Evolutionary conservation across 148 eudicot species (phyloP).

Genomic region (Amaranthus cruentus): DNA sequence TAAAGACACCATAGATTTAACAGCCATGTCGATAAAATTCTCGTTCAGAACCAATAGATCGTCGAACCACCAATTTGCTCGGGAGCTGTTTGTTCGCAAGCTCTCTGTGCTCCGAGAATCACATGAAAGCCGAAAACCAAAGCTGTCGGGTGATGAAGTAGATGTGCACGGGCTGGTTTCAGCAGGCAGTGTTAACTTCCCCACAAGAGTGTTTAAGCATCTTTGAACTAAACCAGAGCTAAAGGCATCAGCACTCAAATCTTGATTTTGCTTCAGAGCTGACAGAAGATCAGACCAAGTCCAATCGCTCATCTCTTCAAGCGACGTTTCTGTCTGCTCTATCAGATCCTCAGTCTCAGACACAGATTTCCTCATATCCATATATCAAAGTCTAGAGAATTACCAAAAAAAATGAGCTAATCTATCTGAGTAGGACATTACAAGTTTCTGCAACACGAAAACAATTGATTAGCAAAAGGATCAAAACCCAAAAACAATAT

Average conservation of each 20-base stretch:
- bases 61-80: conserved; percentile 72
- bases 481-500: too few relatives aligned
- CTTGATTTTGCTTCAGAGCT: conserved; percentile 50
- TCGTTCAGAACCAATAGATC: conserved; percentile 43
- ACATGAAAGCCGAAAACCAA: conserved; percentile 50
- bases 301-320: conserved; percentile 51
- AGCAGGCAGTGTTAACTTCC: conserved; percentile 38
- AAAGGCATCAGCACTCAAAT: conserved; percentile 18
- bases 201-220: conserved; percentile 48
- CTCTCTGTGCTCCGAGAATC: conserved; percentile 74
- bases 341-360: conserved; percentile 36
- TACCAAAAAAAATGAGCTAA: conserved; percentile 43
- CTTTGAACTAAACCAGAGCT: conserved; percentile 36
- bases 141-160: conserved; percentile 61
- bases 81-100: conserved; percentile 39
- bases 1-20: too few relatives aligned
- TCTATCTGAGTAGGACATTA: conserved; percentile 51
- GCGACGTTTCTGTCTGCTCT: conserved; percentile 44
- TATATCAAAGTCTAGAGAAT: conserved; percentile 33
- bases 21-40: too few relatives aligned
- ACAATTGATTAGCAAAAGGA: too few relatives aligned
- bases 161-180: conserved; percentile 66
- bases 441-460: conserved; percentile 40
- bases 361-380: conserved; percentile 61
- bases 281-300: conserved; percentile 64